These are phyloP conservation scores for Penicillium daleae DNA, from an alignment of 495 filamentous ascomycete species.

Conservation along the genomic window DNA sequence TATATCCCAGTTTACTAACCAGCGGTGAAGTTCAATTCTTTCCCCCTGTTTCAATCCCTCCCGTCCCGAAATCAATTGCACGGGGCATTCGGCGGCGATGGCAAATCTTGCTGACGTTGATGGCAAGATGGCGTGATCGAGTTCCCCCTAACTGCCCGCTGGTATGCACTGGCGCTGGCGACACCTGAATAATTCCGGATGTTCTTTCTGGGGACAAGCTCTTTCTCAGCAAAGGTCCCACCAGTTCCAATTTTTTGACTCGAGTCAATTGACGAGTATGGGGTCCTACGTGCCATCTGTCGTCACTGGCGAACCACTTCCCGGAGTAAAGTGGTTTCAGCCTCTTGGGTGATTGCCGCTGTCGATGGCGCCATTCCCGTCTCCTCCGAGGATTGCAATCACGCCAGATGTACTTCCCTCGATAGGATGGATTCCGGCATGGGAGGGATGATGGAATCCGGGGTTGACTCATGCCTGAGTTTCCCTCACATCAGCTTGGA, in stretches of 20 bases:
- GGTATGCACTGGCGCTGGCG: neutral
- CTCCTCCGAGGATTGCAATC: constrained; percentile 20
- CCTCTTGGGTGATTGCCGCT: constrained; percentile 32
- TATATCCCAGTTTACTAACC: neutral
- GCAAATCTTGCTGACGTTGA: constrained; percentile 31
- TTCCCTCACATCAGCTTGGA: constrained; percentile 11
- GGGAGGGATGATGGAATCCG: constrained; percentile 10
- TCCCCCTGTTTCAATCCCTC: neutral
- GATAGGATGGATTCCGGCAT: neutral
- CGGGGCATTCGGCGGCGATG: constrained; percentile 8
- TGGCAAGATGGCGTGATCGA: constrained; percentile 32
- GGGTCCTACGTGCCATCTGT: constrained; percentile 2
- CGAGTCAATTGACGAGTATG: too few relatives aligned
- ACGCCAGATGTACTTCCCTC: constrained; percentile 21
- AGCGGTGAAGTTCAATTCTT: constrained; percentile 22
- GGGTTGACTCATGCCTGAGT: constrained; percentile 24
- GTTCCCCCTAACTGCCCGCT: constrained; percentile 8
- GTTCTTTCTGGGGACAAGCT: constrained; percentile 1
- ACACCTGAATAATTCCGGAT: neutral
- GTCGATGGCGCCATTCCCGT: constrained; percentile 40
- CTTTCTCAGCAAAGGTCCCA: neutral
- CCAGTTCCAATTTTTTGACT: constrained; percentile 5
- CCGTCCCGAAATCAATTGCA: neutral
- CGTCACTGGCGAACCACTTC: constrained; percentile 11
- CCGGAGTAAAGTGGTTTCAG: neutral